A percentile compares a stretch with the other conserved stretches of the same genome.
Conservation (phyloP, 306 rosid genomes). For the Acacia melanoxylon region DNA sequence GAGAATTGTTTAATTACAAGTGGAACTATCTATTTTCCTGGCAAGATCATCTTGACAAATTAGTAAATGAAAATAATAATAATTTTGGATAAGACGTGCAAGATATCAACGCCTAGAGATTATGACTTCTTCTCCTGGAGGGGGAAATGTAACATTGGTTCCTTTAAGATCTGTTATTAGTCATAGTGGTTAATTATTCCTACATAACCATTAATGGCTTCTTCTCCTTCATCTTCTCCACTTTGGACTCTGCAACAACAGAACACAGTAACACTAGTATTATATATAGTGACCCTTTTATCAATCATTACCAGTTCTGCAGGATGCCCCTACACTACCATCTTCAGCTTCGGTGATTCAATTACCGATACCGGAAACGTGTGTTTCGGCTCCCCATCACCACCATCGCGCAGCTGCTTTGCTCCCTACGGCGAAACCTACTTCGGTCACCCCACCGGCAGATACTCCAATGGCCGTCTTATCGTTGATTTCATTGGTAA, state of each 20-base stretch:
- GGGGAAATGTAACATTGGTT: too few relatives aligned
- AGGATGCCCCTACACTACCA: background rate
- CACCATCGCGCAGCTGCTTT: background rate
- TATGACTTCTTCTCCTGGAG: too few relatives aligned
- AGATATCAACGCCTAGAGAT: too few relatives aligned
- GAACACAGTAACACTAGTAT: background rate
- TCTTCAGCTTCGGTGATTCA: background rate
- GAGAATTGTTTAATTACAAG: too few relatives aligned
- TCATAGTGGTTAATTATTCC: background rate
- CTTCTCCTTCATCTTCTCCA: background rate
- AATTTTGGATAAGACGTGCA: too few relatives aligned
- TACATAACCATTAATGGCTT: background rate
- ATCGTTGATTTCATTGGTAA: background rate
- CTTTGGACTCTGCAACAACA: background rate
- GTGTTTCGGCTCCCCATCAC: background rate
- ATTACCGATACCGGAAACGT: background rate
- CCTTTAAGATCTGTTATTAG: background rate
- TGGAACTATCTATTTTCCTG: too few relatives aligned
- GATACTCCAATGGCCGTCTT: background rate
- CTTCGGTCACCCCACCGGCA: background rate
- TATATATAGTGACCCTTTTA: background rate
- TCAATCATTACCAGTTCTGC: background rate
- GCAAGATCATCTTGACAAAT: too few relatives aligned
- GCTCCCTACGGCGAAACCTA: background rate
- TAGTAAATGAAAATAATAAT: too few relatives aligned